These are phyloP conservation scores for Thinopyrum elongatum DNA, from an alignment of 176 grass and related monocot genomes.

Conservation along the genomic window DNA sequence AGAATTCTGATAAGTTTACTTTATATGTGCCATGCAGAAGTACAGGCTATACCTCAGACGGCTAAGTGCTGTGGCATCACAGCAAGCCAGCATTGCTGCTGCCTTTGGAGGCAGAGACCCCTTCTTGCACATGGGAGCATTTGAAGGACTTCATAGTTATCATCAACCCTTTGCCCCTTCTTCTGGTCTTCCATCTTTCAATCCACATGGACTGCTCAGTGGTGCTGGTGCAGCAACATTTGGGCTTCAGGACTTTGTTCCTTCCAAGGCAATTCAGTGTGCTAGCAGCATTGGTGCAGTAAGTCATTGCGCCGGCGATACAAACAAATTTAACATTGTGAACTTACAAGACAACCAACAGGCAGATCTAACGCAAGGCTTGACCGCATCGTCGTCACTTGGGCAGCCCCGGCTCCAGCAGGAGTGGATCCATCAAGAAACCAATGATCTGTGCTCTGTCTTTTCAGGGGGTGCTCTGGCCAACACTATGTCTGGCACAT, in stretches of 20 bases:
- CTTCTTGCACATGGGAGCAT: conserved; percentile 70
- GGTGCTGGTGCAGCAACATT: conserved; percentile 33
- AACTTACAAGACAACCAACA: conserved; percentile 49
- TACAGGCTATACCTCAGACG: conserved; percentile 97
- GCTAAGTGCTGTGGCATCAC: conserved; percentile 70
- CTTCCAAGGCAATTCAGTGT: conserved; percentile 50
- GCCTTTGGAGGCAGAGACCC: conserved; percentile 74
- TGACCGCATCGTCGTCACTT: conserved; percentile 29
- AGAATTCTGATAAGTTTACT: not conserved
- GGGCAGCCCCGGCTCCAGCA: conserved; percentile 48
- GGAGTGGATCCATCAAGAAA: conserved; percentile 62
- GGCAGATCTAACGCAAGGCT: conserved; percentile 42
- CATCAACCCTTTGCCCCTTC: conserved; percentile 58
- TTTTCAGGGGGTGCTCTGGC: conserved; percentile 45
- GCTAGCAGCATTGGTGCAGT: conserved; percentile 21
- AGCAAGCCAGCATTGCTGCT: conserved; percentile 83
- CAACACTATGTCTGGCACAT: conserved; percentile 34
- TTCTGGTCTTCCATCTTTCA: conserved; percentile 59
- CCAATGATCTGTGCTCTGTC: conserved; percentile 29
- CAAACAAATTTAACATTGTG: conserved; percentile 47
- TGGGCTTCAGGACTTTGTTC: conserved; percentile 51
- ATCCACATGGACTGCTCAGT: conserved; percentile 50
- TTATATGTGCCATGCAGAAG: conserved; percentile 61
- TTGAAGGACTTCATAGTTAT: conserved; percentile 69
- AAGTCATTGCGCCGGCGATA: conserved; percentile 38